A percentile compares a stretch with the other conserved stretches of the same genome.
phyloP scores from a whole-genome alignment of 805 yeast genomes.

The Blastobotrys terrestris region DNA sequence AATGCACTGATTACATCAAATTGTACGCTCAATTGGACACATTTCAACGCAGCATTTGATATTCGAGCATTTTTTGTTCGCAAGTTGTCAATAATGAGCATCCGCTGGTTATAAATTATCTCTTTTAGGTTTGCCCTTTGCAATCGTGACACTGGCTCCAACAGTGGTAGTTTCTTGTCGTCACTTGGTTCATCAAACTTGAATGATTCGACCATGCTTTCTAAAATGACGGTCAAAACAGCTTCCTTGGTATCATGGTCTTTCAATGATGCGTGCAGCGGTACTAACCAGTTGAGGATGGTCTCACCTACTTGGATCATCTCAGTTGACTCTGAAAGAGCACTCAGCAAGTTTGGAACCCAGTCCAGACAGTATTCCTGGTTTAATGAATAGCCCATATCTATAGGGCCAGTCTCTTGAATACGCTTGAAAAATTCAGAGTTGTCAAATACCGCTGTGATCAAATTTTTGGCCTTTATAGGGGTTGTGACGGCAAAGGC shows the following conservation, averaged over 20 bases:
- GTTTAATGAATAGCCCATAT: background rate
- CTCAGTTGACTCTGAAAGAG: background rate
- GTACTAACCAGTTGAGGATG: background rate
- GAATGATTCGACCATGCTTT: background rate
- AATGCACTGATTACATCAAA: slow-evolving; percentile 8
- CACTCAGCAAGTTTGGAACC: background rate
- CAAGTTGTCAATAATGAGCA: background rate
- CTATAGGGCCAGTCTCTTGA: background rate
- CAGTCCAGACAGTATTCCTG: background rate
- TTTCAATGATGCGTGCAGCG: background rate
- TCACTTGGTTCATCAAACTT: background rate
- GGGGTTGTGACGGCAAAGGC: background rate
- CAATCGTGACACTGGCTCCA: background rate
- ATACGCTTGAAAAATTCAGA: background rate
- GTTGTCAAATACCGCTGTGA: background rate
- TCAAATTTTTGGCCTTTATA: background rate
- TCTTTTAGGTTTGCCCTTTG: slow-evolving; percentile 1
- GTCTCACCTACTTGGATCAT: background rate
- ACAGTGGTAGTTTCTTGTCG: background rate
- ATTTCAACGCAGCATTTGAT: slow-evolving; percentile 1
- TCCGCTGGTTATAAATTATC: background rate
- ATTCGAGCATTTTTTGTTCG: background rate
- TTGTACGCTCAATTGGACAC: background rate
- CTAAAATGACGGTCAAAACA: background rate
- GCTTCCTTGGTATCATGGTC: background rate